Evolutionary conservation across 2,329 filamentous ascomycete genomes (phyloP), one percentile per base, ranked within the genome.

Genomic region (Teratosphaeria nubilosa): DNA sequence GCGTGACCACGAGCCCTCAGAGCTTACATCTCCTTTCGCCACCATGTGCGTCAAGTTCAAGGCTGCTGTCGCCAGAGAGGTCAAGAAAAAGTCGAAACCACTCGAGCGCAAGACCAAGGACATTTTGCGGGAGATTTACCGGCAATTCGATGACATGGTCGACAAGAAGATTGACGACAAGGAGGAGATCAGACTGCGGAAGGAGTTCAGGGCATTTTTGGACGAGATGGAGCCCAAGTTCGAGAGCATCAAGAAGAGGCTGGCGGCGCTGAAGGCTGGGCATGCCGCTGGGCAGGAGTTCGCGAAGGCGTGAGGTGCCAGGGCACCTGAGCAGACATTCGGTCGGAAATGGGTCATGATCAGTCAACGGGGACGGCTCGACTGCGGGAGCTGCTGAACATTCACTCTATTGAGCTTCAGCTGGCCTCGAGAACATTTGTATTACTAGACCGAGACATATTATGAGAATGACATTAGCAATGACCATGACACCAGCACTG

Each of bases 191-290:
- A 1, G 5, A n/a, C 5, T 41, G 34, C 10, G 34, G 34, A 14
- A 41, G 61, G 60, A 27, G 54, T 37, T 62, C 51, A 56, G 55
- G 55, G n/a, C 4, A 10, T 57, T 62, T 20, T 27, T 63, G 56
- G 2, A 25, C 10, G 48, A 54, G 7, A 54, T 57, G 55, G 32
- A 59, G 51, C 48, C 34, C n/a, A 37, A 55, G 31, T 52, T 59
- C 31, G 57, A 56, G n/a, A 53, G 32, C 20, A 20, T 60, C 13
- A 54, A 55, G 55, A n/a, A 16, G 6, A 51, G 58, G 30, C 54
- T 64, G 53, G 45, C 31, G 24, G 51, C 25, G 27, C 16, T 63
- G 20, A 62, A 63, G 56, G 20, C 27, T 48, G 55, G 56, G 54
- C 61, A 63, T 54, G 54, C 34, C 9, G 34, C 34, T 41, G 13